phyloP scores from a whole-genome alignment of 1,139 yeast species.

The Nakaseomyces nivariensis region DNA sequence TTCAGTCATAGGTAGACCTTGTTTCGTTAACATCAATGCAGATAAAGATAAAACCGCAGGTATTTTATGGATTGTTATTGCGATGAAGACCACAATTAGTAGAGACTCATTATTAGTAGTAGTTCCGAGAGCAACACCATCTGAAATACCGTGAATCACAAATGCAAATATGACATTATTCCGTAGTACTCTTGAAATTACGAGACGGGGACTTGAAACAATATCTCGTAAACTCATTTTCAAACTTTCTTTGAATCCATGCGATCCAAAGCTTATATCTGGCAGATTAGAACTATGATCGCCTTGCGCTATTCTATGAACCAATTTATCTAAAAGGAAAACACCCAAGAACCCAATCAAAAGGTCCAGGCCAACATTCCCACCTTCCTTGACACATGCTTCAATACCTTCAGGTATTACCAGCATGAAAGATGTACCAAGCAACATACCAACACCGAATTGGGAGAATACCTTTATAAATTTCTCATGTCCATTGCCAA shows the following conservation, averaged over 20 bases:
- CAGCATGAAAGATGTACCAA: slow-evolving; percentile 46
- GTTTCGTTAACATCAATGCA: slow-evolving; percentile 27
- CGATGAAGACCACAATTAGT: slow-evolving; percentile 38
- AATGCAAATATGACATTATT: slow-evolving; percentile 47
- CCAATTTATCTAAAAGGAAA: slow-evolving; percentile 22
- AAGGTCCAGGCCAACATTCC: slow-evolving; percentile 27
- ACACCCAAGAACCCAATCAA: slow-evolving; percentile 26
- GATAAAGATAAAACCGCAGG: slow-evolving; percentile 56
- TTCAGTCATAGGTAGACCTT: slow-evolving; percentile 23
- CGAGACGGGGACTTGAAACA: slow-evolving; percentile 17
- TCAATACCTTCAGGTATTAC: slow-evolving; percentile 55
- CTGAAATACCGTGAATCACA: slow-evolving; percentile 49
- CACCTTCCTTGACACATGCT: slow-evolving; percentile 30
- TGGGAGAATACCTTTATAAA: slow-evolving; percentile 30
- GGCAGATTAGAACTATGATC: neutral
- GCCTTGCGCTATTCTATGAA: slow-evolving; percentile 5
- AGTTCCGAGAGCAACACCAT: slow-evolving; percentile 56
- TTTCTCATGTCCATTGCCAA: slow-evolving; percentile 13
- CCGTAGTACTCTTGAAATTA: slow-evolving; percentile 13
- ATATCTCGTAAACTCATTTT: slow-evolving; percentile 14
- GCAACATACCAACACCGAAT: slow-evolving; percentile 47
- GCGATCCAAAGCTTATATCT: slow-evolving; percentile 5
- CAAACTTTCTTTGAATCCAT: neutral
- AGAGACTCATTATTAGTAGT: slow-evolving; percentile 38
- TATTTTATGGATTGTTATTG: slow-evolving; percentile 50